Base-by-base conservation (phyloP, 768 basidiomycete species). In the Boletus pseudopeckii region DNA sequence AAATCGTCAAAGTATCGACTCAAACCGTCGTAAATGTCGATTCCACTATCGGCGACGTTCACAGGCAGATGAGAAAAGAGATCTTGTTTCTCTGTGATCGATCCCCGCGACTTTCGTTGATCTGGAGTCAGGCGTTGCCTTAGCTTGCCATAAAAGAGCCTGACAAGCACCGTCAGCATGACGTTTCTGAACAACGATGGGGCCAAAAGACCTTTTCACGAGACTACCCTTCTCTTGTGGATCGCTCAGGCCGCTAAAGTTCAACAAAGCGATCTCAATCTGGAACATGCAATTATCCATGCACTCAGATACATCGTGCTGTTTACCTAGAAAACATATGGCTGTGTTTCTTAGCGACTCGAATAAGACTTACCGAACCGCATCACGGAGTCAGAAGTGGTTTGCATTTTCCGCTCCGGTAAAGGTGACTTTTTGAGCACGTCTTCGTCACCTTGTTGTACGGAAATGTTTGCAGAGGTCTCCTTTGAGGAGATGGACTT, bases 231-330 rank as follows among this genome's bases (percentile, higher is more conserved):
- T 83, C 37, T 77, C 77, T 56, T 75, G 77, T 20, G 73, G 68
- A 10, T 67, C 75, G 36, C 30, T 58, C 55, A 71, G 36, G 10
- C 59, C 65, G 47, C 82, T 82, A 55, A 93, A 88, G 63, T 89
- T 89, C 37, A 92, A 76, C 44, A 92, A 69, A 1, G 93, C 94
- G 5, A 92, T 88, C 71, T 99, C 97, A 47, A 98, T 93, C 71
- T 98, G 97, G 74, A 97, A 97, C 79, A 99, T 89, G 75, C 95
- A 95, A 64, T 98, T 98, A 71, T 98, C 96, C 88, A 98, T 92
- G 72, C 96, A 98, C 72, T 99, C 97, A 0, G 96, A 88, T 13
- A 98, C 95, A 68, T 99, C 97, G 64, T 99, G 96, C 64, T 99
- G 97, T 62, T 89, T 88, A 6, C 96, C 94, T 92, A 53, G 37